Base-by-base conservation (phyloP, 805 yeast species). In the Yamadazyma akitaensis region DNA sequence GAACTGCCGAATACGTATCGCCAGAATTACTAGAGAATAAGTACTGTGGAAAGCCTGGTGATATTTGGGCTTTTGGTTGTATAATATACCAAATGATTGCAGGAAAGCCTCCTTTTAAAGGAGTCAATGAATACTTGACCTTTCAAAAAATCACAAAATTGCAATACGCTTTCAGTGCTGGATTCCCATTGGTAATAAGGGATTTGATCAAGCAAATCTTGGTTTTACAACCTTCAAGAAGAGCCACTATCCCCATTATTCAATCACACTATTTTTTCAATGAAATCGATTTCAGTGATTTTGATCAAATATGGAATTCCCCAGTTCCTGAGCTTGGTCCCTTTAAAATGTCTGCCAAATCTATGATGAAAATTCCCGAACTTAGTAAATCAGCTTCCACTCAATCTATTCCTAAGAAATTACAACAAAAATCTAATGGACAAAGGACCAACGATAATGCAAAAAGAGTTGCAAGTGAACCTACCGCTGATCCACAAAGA, bases 111-210 rank as follows among this genome's bases (percentile, higher is more conserved):
- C 95, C 96, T 4, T 87, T 87, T 63, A 86, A 85, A 59, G 95
- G 91, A 1, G 76, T 89, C 0, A 87, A 86, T 59, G 96, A 87
- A 59, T 87, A 86, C 57, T 65, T 84, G 47, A 87, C 92, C 0
- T 87, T 87, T 61, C 95, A 87, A 60, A 87, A 87, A 59, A 85
- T 87, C 48, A 81, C 87, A 56, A 86, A 87, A 61, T 71, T 84
- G 41, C 92, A 87, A 57, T 87, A 76, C 64, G 94, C 95, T 2
- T 87, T 85, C 69, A 78, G 60, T 77, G 82, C 65, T 71, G 82
- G 70, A 53, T 82, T 50, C 83, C 96, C 57, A 63, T 75, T 34
- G 59, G 68, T 47, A 12, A 76, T 89, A 1, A 77, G 86, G 37
- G 85, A 85, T 55, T 67, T 94, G 45, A 81, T 91, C 39, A 69